Percentiles rank a stretch among this genome's conserved stretches.
These are phyloP conservation scores for Fusarium ambrosium DNA, from an alignment of 2,329 filamentous ascomycete species.

Conservation along the genomic window DNA sequence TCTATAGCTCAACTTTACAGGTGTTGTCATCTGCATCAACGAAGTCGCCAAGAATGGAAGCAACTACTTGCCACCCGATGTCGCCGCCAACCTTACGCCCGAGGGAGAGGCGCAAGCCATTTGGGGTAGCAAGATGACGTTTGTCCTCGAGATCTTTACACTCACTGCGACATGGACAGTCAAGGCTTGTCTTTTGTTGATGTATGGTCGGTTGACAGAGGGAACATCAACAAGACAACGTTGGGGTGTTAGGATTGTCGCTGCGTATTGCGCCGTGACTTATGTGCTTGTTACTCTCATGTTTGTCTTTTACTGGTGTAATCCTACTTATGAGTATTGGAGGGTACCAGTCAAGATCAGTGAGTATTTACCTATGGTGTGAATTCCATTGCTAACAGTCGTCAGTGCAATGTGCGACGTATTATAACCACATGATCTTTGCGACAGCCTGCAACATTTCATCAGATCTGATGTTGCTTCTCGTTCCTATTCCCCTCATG, in stretches of 20 bases:
- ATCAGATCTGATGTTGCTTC: conserved; percentile 59
- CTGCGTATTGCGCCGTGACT: conserved; percentile 58
- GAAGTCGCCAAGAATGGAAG: conserved; percentile 59
- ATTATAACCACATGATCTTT: conserved; percentile 62
- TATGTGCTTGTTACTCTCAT: conserved; percentile 64
- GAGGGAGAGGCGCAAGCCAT: conserved; percentile 57
- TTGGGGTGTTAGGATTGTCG: conserved; percentile 57
- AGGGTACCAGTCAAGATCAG: conserved; percentile 58
- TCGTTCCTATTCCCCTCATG: conserved; percentile 61
- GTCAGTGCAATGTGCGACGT: conserved; percentile 59
- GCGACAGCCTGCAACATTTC: conserved; percentile 62
- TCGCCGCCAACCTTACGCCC: conserved; percentile 58
- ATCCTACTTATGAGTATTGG: conserved; percentile 66
- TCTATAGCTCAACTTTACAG: conserved; percentile 52
- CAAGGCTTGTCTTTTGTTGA: conserved; percentile 65
- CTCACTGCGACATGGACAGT: conserved; percentile 65
- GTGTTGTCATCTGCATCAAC: conserved; percentile 59
- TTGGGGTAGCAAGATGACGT: conserved; percentile 67
- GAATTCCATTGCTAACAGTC: conserved; percentile 10
- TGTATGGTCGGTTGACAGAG: conserved; percentile 66
- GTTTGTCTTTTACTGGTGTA: conserved; percentile 68
- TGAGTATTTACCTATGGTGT: conserved; percentile 21
- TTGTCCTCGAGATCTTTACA: conserved; percentile 67
- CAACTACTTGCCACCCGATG: conserved; percentile 58
- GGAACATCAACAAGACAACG: conserved; percentile 50